A percentile compares a stretch with the other conserved stretches of the same genome.
These are phyloP conservation scores for Theobroma grandiflorum DNA, from an alignment of 441 rosid genomes.

Conservation along the genomic window DNA sequence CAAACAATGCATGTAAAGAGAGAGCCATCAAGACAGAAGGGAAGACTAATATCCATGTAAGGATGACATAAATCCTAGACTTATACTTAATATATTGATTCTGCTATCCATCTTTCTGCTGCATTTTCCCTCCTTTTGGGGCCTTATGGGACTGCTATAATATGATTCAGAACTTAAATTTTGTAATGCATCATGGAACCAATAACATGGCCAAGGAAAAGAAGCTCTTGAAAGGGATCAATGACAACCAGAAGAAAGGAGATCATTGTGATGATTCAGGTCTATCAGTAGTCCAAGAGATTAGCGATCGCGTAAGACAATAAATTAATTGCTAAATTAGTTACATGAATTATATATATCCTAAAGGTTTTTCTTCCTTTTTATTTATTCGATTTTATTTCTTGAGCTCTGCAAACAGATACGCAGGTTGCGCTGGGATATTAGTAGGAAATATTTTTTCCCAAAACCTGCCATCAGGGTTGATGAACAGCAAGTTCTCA, in stretches of 20 bases:
- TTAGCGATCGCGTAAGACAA: not conserved
- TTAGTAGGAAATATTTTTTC: not conserved
- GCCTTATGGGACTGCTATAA: not conserved
- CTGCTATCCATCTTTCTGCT: not conserved
- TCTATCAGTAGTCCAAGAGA: slow-evolving; percentile 5
- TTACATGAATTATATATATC: not conserved
- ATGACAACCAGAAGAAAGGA: not conserved
- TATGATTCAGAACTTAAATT: not conserved
- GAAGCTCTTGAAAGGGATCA: slow-evolving; percentile 19
- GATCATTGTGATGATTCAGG: not conserved
- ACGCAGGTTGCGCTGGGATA: not conserved
- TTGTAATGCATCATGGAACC: slow-evolving; percentile 19
- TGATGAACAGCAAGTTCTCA: not conserved
- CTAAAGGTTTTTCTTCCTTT: not conserved
- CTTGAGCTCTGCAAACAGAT: slow-evolving; percentile 6
- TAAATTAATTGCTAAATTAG: not conserved
- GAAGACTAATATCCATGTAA: not conserved
- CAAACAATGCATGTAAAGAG: slow-evolving; percentile 1
- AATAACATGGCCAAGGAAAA: not conserved
- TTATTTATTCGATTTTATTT: not conserved
- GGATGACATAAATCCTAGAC: not conserved
- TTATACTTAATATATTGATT: not conserved
- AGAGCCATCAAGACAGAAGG: slow-evolving; percentile 1
- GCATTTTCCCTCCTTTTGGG: not conserved
- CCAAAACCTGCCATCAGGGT: not conserved